These are phyloP conservation scores for Pseudogymnoascus sp. DNA, from an alignment of 2,329 filamentous ascomycete species.

Conservation along the genomic window DNA sequence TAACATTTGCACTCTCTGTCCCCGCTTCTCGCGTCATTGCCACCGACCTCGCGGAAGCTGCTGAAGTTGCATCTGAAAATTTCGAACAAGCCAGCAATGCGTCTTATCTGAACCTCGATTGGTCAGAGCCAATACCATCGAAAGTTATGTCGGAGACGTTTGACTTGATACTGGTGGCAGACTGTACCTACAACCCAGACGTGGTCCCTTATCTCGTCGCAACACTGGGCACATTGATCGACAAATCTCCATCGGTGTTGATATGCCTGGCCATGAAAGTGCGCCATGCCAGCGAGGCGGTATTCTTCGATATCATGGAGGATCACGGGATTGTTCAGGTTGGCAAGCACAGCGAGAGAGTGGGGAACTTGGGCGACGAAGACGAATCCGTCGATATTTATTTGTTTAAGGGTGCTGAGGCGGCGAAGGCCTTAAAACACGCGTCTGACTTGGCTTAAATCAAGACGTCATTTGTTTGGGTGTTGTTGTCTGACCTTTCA, in stretches of 20 bases:
- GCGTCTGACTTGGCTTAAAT: neutral
- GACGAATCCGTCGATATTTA: constrained; percentile 17
- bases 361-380: constrained; percentile 10
- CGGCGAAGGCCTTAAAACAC: neutral
- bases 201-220: constrained; percentile 54
- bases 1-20: constrained; percentile 41
- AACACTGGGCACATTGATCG: constrained; percentile 36
- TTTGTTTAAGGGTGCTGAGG: constrained; percentile 5
- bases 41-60: constrained; percentile 58
- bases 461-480: neutral
- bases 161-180: constrained; percentile 56
- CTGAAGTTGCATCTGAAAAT: constrained; percentile 51
- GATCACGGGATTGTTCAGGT: constrained; percentile 27
- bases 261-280: constrained; percentile 58
- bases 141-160: constrained; percentile 30
- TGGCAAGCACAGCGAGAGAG: constrained; percentile 6
- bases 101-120: constrained; percentile 45
- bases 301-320: constrained; percentile 56
- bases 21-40: constrained; percentile 39
- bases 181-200: constrained; percentile 67
- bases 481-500: neutral
- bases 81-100: constrained; percentile 22
- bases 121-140: constrained; percentile 42
- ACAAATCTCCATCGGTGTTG: constrained; percentile 11
- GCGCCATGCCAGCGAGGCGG: constrained; percentile 55